Percentiles rank a stretch among this genome's conserved stretches.
Conservation (phyloP, 1,139 yeast species). For the Candida albicans region DNA sequence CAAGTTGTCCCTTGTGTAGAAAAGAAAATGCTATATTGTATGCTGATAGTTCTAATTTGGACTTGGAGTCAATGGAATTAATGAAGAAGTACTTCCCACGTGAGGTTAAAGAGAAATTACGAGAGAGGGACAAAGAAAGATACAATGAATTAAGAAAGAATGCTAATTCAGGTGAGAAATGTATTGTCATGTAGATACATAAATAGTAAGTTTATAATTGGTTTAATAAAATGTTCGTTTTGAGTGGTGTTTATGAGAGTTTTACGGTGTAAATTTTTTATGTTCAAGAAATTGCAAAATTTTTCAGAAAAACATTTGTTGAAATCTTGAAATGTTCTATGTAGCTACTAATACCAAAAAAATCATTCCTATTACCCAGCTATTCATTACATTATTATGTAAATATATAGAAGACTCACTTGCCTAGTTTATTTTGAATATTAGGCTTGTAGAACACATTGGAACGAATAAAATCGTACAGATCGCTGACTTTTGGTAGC, state of each 20-base stretch:
- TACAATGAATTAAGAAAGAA: constrained; percentile 28
- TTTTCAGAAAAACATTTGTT: too few species aligned
- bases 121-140: constrained; percentile 58
- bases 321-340: too few species aligned
- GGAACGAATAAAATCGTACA: too few species aligned
- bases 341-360: too few species aligned
- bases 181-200: constrained; percentile 21
- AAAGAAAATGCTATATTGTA: constrained; percentile 46
- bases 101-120: constrained; percentile 63
- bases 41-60: constrained; percentile 65
- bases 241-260: not conserved
- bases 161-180: constrained; percentile 24
- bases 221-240: not conserved
- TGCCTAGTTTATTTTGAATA: too few species aligned
- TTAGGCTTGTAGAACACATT: too few species aligned
- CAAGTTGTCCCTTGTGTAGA: constrained; percentile 70
- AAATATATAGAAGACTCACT: too few species aligned
- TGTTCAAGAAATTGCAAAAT: too few species aligned
- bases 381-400: too few species aligned
- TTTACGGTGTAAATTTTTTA: too few species aligned
- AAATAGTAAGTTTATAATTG: not conserved
- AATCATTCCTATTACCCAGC: too few species aligned
- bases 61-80: constrained; percentile 49
- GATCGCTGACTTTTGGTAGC: too few species aligned
- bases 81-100: constrained; percentile 63